These are phyloP conservation scores for Aspergillus fumigatus DNA, from an alignment of 2,329 filamentous ascomycete species.

Conservation along the genomic window DNA sequence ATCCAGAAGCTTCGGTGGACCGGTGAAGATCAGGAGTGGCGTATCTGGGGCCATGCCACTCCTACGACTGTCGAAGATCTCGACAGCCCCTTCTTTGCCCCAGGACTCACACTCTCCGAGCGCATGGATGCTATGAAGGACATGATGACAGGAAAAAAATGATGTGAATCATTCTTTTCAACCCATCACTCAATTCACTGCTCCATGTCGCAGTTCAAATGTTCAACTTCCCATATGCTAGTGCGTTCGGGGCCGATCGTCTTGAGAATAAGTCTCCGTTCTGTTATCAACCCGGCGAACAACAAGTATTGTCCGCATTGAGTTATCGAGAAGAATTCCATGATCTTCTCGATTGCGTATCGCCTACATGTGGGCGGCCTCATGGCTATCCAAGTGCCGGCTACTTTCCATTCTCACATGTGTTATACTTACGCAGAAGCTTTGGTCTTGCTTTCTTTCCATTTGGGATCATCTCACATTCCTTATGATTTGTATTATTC, in stretches of 20 bases:
- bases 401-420: neutral
- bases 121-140: slow-evolving; percentile 31
- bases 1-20: slow-evolving; percentile 44
- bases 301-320: neutral
- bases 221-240: neutral
- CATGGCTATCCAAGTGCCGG: neutral
- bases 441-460: neutral
- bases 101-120: slow-evolving; percentile 31
- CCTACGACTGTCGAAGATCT: slow-evolving; percentile 40
- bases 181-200: neutral
- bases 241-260: neutral
- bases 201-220: neutral
- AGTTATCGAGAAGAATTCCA: neutral
- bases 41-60: slow-evolving; percentile 46
- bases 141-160: slow-evolving; percentile 13
- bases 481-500: neutral
- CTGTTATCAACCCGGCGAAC: neutral
- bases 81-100: slow-evolving; percentile 32
- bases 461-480: neutral
- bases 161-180: neutral
- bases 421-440: neutral
- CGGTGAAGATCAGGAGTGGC: slow-evolving; percentile 43
- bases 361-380: neutral
- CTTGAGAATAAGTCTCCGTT: too few relatives aligned
- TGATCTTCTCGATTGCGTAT: neutral